phyloP scores from a whole-genome alignment of 2,329 filamentous ascomycete genomes.

The Stemphylium lycopersici region DNA sequence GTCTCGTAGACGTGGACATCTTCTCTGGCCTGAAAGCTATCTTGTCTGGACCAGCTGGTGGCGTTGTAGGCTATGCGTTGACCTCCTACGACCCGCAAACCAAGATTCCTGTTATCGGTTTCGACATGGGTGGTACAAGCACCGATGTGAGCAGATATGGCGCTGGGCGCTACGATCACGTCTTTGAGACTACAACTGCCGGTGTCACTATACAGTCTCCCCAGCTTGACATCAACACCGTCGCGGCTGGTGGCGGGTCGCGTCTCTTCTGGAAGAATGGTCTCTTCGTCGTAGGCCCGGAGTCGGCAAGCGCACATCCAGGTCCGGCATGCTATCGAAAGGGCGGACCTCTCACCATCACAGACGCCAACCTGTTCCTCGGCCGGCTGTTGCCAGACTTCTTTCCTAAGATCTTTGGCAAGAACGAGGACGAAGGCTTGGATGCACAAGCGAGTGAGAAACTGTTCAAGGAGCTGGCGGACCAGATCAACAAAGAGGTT shows the following conservation, averaged over 20 bases:
- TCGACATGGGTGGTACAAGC: conserved; percentile 94
- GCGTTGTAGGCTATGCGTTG: conserved; percentile 89
- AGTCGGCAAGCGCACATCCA: conserved; percentile 86
- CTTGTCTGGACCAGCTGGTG: conserved; percentile 87
- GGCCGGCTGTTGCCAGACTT: conserved; percentile 86
- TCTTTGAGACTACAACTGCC: conserved; percentile 91
- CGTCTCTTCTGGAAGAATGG: conserved; percentile 87
- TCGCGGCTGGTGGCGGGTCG: conserved; percentile 87
- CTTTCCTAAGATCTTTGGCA: conserved; percentile 94
- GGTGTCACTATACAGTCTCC: conserved; percentile 94
- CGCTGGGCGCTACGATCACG: conserved; percentile 85
- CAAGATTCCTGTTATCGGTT: conserved; percentile 86
- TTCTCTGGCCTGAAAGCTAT: conserved; percentile 88
- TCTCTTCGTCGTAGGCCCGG: conserved; percentile 87
- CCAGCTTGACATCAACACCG: conserved; percentile 92
- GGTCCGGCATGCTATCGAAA: conserved; percentile 92
- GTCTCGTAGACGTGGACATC: conserved; percentile 72
- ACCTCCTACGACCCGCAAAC: conserved; percentile 87
- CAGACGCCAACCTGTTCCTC: conserved; percentile 86
- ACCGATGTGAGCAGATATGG: conserved; percentile 91
- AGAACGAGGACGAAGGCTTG: conserved; percentile 81
- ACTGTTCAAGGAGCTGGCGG: conserved; percentile 75
- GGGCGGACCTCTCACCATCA: conserved; percentile 87
- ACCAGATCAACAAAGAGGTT: conserved; percentile 78
- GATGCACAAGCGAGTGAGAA: conserved; percentile 77